phyloP scores from a whole-genome alignment of 768 basidiomycete genomes.

The Tubosaeta sp. region DNA sequence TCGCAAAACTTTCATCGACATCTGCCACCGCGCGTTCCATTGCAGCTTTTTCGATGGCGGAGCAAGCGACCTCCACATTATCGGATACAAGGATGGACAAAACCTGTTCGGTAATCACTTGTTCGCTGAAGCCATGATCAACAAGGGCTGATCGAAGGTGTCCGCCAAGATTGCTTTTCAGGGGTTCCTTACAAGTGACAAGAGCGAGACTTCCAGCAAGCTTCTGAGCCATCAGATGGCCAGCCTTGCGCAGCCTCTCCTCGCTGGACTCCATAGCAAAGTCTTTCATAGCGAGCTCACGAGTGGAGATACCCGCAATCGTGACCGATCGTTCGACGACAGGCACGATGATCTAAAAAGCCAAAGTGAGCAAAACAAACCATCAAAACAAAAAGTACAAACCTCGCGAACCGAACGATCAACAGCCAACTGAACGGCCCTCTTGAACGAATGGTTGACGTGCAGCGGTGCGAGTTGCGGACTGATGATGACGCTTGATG shows the following conservation, averaged over 20 bases:
- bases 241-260: constrained; percentile 84
- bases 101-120: constrained; percentile 79
- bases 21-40: constrained; percentile 94
- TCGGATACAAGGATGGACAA: constrained; percentile 79
- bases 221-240: constrained; percentile 95
- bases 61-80: constrained; percentile 90
- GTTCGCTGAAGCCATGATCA: constrained; percentile 88
- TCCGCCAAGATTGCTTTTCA: constrained; percentile 85
- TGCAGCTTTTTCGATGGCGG: constrained; percentile 93
- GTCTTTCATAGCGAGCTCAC: constrained; percentile 93
- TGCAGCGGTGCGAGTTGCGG: constrained; percentile 71
- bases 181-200: constrained; percentile 96
- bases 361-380: neutral
- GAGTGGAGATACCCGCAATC: constrained; percentile 95
- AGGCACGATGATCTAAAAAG: constrained; percentile 80
- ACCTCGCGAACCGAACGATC: constrained; percentile 95
- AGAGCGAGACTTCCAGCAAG: constrained; percentile 93
- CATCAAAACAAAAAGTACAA: constrained; percentile 10
- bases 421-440: constrained; percentile 85
- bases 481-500: constrained; percentile 72
- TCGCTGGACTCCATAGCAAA: constrained; percentile 92
- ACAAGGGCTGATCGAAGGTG: constrained; percentile 80
- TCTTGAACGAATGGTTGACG: constrained; percentile 80
- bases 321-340: constrained; percentile 98
- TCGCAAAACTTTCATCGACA: constrained; percentile 83